A percentile compares a stretch with the other conserved stretches of the same genome.
phyloP scores from a whole-genome alignment of 2,329 filamentous ascomycete genomes.

The Whalleya microplaca region DNA sequence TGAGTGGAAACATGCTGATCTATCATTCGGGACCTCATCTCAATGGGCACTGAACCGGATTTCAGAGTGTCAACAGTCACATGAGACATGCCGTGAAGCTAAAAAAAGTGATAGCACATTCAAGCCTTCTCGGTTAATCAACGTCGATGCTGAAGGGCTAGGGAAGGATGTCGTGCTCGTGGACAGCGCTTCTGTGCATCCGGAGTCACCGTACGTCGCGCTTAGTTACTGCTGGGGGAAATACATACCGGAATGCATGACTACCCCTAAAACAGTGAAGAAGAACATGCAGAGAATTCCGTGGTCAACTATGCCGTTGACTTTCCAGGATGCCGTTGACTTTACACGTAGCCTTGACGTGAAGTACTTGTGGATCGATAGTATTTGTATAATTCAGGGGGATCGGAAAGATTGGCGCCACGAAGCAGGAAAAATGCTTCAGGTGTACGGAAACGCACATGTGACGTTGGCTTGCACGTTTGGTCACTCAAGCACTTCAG shows the following conservation, averaged over 20 bases:
- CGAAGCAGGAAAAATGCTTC: conserved; percentile 10
- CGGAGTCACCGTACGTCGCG: conserved; percentile 1
- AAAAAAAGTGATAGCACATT: neutral
- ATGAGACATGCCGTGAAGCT: neutral
- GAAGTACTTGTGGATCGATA: conserved; percentile 23
- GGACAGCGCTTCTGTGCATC: neutral
- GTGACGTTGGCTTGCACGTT: conserved; percentile 3
- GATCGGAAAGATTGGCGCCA: conserved; percentile 10
- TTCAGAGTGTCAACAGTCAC: conserved; percentile 1
- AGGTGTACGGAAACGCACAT: conserved; percentile 6
- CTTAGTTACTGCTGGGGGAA: conserved; percentile 15
- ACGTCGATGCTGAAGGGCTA: neutral
- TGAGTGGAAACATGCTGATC: neutral
- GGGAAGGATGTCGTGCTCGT: conserved; percentile 4
- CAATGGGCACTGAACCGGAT: neutral
- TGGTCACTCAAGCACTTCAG: no score
- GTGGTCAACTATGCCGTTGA: conserved; percentile 9
- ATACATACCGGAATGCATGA: conserved; percentile 7
- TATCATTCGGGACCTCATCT: neutral
- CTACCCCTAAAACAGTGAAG: conserved; percentile 1
- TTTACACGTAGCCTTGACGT: conserved; percentile 18
- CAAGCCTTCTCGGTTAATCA: conserved; percentile 4
- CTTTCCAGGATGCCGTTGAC: conserved; percentile 19
- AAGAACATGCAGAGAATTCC: conserved; percentile 5
- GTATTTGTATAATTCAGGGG: conserved; percentile 22